Percentiles rank a stretch among this genome's conserved stretches.
These are phyloP conservation scores for Aureobasidium sp. DNA, from an alignment of 2,329 filamentous ascomycete genomes.

Conservation along the genomic window DNA sequence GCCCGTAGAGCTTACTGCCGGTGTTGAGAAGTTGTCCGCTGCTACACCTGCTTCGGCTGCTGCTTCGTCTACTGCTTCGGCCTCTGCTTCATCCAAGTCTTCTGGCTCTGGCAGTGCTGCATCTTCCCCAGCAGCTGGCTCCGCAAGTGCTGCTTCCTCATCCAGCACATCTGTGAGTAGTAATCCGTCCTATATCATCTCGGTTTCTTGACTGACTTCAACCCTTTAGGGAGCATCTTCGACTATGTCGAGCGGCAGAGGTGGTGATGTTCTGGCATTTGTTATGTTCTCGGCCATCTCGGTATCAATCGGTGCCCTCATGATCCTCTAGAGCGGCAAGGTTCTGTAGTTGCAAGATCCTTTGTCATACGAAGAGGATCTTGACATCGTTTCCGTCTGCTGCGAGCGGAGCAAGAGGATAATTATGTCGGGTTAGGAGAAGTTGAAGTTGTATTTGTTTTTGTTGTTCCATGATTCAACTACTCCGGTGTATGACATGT, in stretches of 20 bases:
- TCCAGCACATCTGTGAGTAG: constrained; percentile 2
- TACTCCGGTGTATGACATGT: not conserved
- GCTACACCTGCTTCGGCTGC: constrained; percentile 1
- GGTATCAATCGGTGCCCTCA: constrained; percentile 1
- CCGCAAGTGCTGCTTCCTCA: not conserved
- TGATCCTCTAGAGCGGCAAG: not conserved
- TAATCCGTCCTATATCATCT: not conserved
- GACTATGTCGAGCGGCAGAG: not conserved
- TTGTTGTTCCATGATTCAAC: too few species aligned
- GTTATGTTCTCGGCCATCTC: constrained; percentile 6
- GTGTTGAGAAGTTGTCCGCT: constrained; percentile 2
- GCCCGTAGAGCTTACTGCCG: not conserved
- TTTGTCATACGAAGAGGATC: not conserved
- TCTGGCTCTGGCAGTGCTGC: too few species aligned
- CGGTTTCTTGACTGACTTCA: not conserved
- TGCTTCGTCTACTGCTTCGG: not conserved
- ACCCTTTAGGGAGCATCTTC: constrained; percentile 2
- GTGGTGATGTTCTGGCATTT: not conserved
- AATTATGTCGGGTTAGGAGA: not conserved
- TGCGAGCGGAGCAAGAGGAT: not conserved
- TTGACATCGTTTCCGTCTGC: not conserved
- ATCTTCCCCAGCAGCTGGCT: not conserved
- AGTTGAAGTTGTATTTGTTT: not conserved
- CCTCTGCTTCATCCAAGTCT: not conserved
- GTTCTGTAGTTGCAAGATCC: not conserved